Conservation (phyloP, 2,329 filamentous ascomycete genomes). For the Aspergillus costaricaensis region DNA sequence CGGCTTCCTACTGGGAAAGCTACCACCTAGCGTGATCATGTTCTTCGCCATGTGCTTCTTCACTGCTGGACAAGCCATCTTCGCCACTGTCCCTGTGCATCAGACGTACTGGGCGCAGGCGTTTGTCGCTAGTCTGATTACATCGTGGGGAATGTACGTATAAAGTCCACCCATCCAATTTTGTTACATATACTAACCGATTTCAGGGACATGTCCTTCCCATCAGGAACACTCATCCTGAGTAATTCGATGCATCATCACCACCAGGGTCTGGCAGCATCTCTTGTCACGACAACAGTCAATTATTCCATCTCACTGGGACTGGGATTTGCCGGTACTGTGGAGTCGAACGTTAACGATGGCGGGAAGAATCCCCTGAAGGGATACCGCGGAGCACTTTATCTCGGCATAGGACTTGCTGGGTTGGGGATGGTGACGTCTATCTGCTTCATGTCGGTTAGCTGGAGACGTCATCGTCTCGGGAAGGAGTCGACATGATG, state of each 20-base stretch:
- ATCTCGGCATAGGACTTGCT: slow-evolving; percentile 41
- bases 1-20: slow-evolving; percentile 34
- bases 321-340: slow-evolving; percentile 66
- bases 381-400: slow-evolving; percentile 45
- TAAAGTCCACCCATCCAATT: no score
- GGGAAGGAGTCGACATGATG: not conserved
- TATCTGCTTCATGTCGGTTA: slow-evolving; percentile 20
- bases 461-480: slow-evolving; percentile 10
- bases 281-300: slow-evolving; percentile 64
- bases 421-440: slow-evolving; percentile 26
- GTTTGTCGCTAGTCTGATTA: slow-evolving; percentile 54
- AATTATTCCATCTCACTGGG: slow-evolving; percentile 70
- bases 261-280: slow-evolving; percentile 57
- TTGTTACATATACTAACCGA: not conserved
- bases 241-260: slow-evolving; percentile 53
- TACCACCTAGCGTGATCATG: slow-evolving; percentile 33
- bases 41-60: slow-evolving; percentile 42
- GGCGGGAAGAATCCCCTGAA: slow-evolving; percentile 36
- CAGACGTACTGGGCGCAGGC: slow-evolving; percentile 68
- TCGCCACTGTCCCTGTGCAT: slow-evolving; percentile 50
- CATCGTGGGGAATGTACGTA: slow-evolving; percentile 35
- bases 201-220: slow-evolving; percentile 67
- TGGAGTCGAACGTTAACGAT: slow-evolving; percentile 54
- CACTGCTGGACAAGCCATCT: slow-evolving; percentile 42
- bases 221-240: slow-evolving; percentile 63